Conservation (phyloP, 108 stramenopile genomes). For the Pseudonitzschia delicatissima region DNA sequence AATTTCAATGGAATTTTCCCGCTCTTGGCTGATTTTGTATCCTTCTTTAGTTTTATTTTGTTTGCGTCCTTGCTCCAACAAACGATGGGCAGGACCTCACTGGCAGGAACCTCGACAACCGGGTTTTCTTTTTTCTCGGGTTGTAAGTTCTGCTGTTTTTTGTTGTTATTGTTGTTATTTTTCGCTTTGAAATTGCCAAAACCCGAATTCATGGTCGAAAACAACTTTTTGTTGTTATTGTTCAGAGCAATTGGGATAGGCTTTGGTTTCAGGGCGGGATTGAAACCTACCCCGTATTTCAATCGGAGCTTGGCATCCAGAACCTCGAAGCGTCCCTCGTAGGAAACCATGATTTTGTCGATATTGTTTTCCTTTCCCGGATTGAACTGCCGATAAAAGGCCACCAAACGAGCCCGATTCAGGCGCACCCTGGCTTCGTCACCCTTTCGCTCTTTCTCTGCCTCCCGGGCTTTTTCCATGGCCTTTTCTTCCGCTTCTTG, state of each 20-base stretch:
- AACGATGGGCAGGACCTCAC: conserved; percentile 69
- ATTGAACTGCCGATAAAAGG: conserved; percentile 72
- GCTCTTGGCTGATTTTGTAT: conserved; percentile 18
- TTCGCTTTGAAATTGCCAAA: conserved; percentile 6
- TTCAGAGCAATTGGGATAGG: conserved; percentile 22
- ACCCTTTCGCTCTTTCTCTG: conserved; percentile 53
- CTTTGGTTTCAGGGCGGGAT: conserved; percentile 61
- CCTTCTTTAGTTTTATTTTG: conserved; percentile 13
- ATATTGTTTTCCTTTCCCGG: conserved; percentile 78
- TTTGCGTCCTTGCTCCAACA: conserved; percentile 56
- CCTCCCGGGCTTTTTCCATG: conserved; percentile 56
- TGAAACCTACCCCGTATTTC: conserved; percentile 82
- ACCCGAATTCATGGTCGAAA: conserved; percentile 32
- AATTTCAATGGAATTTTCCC: conserved; percentile 50
- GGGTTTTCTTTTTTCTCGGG: conserved; percentile 29
- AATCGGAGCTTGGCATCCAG: conserved; percentile 69
- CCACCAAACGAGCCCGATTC: conserved; percentile 67
- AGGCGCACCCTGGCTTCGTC: conserved; percentile 60
- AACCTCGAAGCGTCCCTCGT: conserved; percentile 70
- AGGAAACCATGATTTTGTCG: conserved; percentile 70
- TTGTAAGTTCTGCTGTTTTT: conserved; percentile 8
- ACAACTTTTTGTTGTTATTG: conserved; percentile 39
- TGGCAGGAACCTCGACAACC: conserved; percentile 56
- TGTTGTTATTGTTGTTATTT: conserved; percentile 7
- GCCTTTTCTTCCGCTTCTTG: conserved; percentile 61